A percentile compares a stretch with the other conserved stretches of the same genome.
Conservation (phyloP, 805 yeast species). For the Jamesozyma spencerorum region DNA sequence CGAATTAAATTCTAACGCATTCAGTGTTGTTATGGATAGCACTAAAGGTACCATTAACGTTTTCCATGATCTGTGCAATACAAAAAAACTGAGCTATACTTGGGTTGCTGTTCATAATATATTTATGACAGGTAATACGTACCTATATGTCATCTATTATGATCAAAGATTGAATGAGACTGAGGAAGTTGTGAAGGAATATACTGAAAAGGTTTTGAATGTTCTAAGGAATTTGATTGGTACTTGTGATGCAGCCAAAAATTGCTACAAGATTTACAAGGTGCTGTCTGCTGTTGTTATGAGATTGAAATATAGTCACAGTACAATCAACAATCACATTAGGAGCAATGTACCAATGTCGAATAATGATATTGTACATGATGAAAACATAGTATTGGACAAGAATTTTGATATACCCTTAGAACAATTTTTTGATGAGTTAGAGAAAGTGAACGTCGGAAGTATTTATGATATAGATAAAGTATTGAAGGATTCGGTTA, state of each 20-base stretch:
- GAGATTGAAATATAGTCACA: slow-evolving; percentile 38
- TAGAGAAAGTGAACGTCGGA: slow-evolving; percentile 27
- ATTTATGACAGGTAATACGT: slow-evolving; percentile 84
- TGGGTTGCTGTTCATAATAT: slow-evolving; percentile 91
- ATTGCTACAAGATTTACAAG: slow-evolving; percentile 64
- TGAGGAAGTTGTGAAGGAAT: slow-evolving; percentile 41
- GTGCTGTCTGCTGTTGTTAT: slow-evolving; percentile 63
- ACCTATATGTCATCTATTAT: slow-evolving; percentile 65
- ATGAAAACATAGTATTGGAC: background rate
- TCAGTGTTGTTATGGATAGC: slow-evolving; percentile 48
- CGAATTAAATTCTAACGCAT: slow-evolving; percentile 44
- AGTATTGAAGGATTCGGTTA: background rate
- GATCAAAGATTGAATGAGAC: slow-evolving; percentile 41
- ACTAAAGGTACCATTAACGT: slow-evolving; percentile 57
- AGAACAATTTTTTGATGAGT: slow-evolving; percentile 41
- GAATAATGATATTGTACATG: background rate
- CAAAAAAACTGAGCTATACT: slow-evolving; percentile 63
- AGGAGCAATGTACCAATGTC: background rate
- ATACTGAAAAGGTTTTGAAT: slow-evolving; percentile 40
- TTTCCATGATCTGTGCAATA: slow-evolving; percentile 49
- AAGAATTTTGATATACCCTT: slow-evolving; percentile 20
- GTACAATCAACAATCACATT: background rate
- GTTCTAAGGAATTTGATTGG: slow-evolving; percentile 55
- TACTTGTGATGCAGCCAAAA: slow-evolving; percentile 69
- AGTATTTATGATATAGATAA: background rate